These are phyloP conservation scores for Irpex rosettiformis DNA, from an alignment of 1,284 basidiomycete species.

Conservation along the genomic window DNA sequence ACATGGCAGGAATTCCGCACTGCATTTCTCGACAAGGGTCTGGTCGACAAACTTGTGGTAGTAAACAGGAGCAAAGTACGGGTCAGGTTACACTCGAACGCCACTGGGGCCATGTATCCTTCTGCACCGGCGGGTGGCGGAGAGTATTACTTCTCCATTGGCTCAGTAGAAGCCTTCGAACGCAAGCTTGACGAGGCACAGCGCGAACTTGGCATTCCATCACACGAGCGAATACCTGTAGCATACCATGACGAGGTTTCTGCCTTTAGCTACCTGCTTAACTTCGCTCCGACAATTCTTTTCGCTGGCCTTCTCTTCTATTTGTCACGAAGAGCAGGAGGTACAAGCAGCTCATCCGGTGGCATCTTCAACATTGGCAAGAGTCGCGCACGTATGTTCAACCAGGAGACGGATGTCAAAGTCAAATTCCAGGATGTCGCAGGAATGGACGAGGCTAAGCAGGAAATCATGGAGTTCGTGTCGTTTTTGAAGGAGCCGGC, in stretches of 20 bases:
- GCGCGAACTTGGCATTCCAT: slow-evolving; percentile 87
- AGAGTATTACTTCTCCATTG: slow-evolving; percentile 95
- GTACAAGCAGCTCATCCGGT: slow-evolving; percentile 66
- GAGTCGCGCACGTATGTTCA: slow-evolving; percentile 93
- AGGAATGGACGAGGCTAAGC: slow-evolving; percentile 99
- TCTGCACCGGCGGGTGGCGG: slow-evolving; percentile 44
- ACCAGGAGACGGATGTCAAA: slow-evolving; percentile 94
- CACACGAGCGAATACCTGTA: slow-evolving; percentile 92
- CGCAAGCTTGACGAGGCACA: slow-evolving; percentile 93
- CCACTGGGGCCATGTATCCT: slow-evolving; percentile 72
- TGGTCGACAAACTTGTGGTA: slow-evolving; percentile 93
- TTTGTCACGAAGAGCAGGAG: slow-evolving; percentile 79
- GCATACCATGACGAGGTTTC: slow-evolving; percentile 96
- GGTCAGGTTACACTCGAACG: slow-evolving; percentile 85
- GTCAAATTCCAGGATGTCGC: slow-evolving; percentile 96
- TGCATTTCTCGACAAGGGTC: slow-evolving; percentile 91
- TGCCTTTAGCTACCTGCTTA: slow-evolving; percentile 77
- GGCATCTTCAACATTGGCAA: slow-evolving; percentile 99
- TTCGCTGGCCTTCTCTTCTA: slow-evolving; percentile 90
- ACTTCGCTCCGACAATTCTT: slow-evolving; percentile 93
- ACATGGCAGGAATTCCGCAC: slow-evolving; percentile 99
- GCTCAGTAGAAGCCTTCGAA: slow-evolving; percentile 97
- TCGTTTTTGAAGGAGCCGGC: slow-evolving; percentile 97
- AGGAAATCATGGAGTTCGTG: slow-evolving; percentile 99
- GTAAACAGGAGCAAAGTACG: slow-evolving; percentile 91